phyloP scores from a whole-genome alignment of 495 filamentous ascomycete genomes.

The Neurospora sp. region DNA sequence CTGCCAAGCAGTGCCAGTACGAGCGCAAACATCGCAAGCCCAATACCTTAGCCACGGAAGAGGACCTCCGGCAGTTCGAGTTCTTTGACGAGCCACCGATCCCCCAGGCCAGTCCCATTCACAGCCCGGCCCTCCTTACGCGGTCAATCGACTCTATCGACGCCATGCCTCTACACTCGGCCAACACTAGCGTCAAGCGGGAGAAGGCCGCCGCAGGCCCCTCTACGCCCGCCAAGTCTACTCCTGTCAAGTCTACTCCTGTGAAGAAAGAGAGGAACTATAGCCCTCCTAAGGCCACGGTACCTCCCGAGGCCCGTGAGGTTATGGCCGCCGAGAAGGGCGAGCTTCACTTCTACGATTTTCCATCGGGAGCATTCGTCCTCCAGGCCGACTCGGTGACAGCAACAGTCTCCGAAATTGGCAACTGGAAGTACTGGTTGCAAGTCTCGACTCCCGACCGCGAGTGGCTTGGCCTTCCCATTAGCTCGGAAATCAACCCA shows the following conservation, averaged over 20 bases:
- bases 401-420: constrained; percentile 76
- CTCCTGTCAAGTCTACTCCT: constrained; percentile 9
- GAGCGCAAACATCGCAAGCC: constrained; percentile 82
- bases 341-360: constrained; percentile 91
- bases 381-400: constrained; percentile 64
- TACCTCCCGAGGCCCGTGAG: constrained; percentile 56
- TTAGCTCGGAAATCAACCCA: constrained; percentile 86
- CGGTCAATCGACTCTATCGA: constrained; percentile 37
- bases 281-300: constrained; percentile 36
- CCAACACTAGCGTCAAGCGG: constrained; percentile 25
- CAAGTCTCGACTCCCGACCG: constrained; percentile 68
- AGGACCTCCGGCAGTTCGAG: constrained; percentile 69
- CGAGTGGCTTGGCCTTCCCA: constrained; percentile 80
- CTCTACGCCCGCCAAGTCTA: constrained; percentile 10
- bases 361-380: constrained; percentile 71
- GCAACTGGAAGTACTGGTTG: constrained; percentile 92
- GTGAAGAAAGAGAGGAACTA: constrained; percentile 29
- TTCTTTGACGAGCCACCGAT: constrained; percentile 73
- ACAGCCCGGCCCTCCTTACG: constrained; percentile 47
- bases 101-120: constrained; percentile 67
- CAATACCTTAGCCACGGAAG: constrained; percentile 67
- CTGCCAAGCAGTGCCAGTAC: constrained; percentile 90
- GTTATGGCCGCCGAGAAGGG: constrained; percentile 65
- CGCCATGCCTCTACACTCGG: constrained; percentile 31
- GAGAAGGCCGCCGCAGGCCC: constrained; percentile 12